phyloP scores from a whole-genome alignment of 306 rosid genomes.

The Gillenia trifoliata region DNA sequence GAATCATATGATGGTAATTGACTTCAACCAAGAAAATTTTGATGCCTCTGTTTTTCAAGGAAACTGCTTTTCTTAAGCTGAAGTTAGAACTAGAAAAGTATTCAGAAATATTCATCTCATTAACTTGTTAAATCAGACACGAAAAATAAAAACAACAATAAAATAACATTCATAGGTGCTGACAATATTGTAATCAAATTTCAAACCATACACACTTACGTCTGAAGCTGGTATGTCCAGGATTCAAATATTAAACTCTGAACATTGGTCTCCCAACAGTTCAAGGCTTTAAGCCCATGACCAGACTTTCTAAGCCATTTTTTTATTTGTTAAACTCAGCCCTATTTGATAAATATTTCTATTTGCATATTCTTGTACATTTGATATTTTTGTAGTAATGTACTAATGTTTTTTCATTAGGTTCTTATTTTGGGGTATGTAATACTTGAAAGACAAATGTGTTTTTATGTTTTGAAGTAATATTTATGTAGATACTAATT shows the following conservation, averaged over 20 bases:
- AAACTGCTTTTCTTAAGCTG: not conserved
- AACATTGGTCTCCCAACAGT: not conserved
- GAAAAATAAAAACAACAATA: not conserved
- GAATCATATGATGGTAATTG: not conserved
- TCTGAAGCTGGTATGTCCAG: not conserved
- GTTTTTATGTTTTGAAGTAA: too few species aligned
- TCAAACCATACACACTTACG: not conserved
- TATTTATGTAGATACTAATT: too few species aligned
- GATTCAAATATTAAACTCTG: not conserved
- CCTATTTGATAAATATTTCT: too few species aligned
- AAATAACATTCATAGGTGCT: not conserved
- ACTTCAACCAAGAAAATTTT: not conserved
- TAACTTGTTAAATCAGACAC: not conserved
- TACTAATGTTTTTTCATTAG: too few species aligned
- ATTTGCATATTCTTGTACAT: too few species aligned
- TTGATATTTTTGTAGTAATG: too few species aligned
- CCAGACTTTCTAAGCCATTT: too few species aligned
- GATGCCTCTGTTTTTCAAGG: not conserved
- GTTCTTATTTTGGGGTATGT: too few species aligned
- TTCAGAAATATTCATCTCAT: not conserved
- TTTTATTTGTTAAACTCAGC: too few species aligned
- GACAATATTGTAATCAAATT: not conserved
- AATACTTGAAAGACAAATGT: too few species aligned
- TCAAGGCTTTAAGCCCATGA: too few species aligned
- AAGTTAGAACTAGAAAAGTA: not conserved